A percentile compares a stretch with the other conserved stretches of the same genome.
Evolutionary conservation across 2,329 filamentous ascomycete species (phyloP).

Genomic region (Colletotrichum neosansevieriae): DNA sequence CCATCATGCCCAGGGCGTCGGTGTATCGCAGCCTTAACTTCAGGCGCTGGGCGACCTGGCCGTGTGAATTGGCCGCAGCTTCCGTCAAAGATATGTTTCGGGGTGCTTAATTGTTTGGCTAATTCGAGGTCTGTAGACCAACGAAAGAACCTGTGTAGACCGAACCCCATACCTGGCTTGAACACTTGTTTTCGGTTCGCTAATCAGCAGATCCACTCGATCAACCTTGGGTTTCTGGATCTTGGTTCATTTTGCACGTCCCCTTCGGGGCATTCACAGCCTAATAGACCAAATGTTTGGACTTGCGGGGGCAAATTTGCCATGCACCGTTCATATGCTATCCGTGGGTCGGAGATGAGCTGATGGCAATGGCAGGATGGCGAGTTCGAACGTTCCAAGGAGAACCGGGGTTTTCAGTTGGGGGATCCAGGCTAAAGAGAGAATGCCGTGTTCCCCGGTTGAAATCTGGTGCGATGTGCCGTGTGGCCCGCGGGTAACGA

Average conservation of each 20-base stretch:
- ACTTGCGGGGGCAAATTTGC: conserved; percentile 7
- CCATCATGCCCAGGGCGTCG: conserved; percentile 21
- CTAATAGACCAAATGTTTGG: background rate
- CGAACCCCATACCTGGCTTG: background rate
- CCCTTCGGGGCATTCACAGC: conserved; percentile 1
- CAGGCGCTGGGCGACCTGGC: conserved; percentile 19
- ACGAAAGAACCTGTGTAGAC: background rate
- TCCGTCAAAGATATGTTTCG: conserved; percentile 32
- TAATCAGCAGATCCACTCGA: background rate
- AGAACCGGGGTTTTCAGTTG: background rate
- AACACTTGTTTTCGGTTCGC: conserved; percentile 1
- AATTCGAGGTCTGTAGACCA: conserved; percentile 15
- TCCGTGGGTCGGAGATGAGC: conserved; percentile 21
- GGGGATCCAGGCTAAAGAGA: conserved; percentile 5
- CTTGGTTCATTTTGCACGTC: conserved; percentile 4
- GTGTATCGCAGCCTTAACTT: conserved; percentile 18
- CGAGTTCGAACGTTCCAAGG: conserved; percentile 5
- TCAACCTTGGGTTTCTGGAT: background rate
- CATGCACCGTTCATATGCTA: background rate
- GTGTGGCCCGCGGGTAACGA: conserved; percentile 23
- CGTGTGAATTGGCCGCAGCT: conserved; percentile 26
- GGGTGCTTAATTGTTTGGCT: conserved; percentile 3
- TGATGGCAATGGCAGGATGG: background rate
- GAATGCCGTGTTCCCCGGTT: conserved; percentile 30
- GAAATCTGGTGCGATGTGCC: conserved; percentile 27